Percentiles rank a stretch among this genome's conserved stretches.
Conservation (phyloP, 768 basidiomycete genomes). For the Pulveroboletus sp. region DNA sequence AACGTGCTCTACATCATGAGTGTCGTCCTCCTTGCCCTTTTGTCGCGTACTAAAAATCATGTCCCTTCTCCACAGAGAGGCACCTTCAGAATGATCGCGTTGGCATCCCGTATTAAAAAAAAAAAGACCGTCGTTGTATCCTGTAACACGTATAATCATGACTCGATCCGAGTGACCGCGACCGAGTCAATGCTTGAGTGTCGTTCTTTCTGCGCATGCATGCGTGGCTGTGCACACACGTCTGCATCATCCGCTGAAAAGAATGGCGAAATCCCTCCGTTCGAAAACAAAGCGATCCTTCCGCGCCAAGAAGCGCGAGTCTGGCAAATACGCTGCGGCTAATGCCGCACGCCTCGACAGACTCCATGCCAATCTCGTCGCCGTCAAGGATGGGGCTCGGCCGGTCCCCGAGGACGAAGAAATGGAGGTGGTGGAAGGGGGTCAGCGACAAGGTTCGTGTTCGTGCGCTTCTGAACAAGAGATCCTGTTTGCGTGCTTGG, state of each 20-base stretch:
- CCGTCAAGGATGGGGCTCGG: conserved; percentile 38
- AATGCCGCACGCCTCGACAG: conserved; percentile 76
- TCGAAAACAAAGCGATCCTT: conserved; percentile 79
- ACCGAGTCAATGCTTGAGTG: too few relatives aligned
- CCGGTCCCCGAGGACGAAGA: too few relatives aligned
- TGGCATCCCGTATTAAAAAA: neutral
- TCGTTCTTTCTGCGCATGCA: too few relatives aligned
- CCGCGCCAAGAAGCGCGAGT: conserved; percentile 72
- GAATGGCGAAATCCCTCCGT: conserved; percentile 76
- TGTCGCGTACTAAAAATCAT: conserved; percentile 20
- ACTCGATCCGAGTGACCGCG: conserved; percentile 10
- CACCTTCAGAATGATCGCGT: conserved; percentile 45
- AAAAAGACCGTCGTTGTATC: conserved; percentile 8
- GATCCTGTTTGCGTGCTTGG: conserved; percentile 41
- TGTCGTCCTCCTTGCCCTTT: conserved; percentile 27
- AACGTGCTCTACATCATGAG: conserved; percentile 96
- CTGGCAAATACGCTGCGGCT: conserved; percentile 69
- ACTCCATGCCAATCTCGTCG: conserved; percentile 62
- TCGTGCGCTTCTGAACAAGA: conserved; percentile 4
- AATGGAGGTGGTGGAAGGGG: conserved; percentile 27
- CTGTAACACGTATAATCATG: conserved; percentile 5
- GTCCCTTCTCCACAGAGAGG: conserved; percentile 59
- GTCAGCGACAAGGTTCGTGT: conserved; percentile 56
- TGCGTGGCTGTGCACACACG: conserved; percentile 10
- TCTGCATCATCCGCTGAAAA: neutral